These are phyloP conservation scores for Sordariomycetes sp. DNA, from an alignment of 2,329 filamentous ascomycete species.

Conservation along the genomic window DNA sequence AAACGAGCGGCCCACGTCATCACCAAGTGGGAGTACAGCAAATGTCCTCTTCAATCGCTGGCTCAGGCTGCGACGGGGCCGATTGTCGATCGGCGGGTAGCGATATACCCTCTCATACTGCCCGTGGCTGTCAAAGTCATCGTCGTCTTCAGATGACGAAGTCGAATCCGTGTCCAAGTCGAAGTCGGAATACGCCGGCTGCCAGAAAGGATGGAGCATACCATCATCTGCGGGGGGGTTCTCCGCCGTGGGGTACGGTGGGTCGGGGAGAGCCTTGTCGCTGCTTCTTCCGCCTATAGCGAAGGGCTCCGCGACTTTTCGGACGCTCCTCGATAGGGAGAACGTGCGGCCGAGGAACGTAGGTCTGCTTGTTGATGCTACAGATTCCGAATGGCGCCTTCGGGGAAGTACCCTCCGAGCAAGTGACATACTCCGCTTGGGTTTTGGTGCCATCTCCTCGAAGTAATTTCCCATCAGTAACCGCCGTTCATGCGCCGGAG, in stretches of 20 bases:
- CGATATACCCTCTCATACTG: conserved; percentile 28
- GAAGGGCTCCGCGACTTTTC: conserved; percentile 17
- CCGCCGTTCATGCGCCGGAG: conserved; percentile 41
- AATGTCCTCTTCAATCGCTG: conserved; percentile 47
- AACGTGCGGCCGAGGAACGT: conserved; percentile 38
- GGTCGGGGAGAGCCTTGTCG: conserved; percentile 15
- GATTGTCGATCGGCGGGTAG: conserved; percentile 38
- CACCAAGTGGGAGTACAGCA: conserved; percentile 44
- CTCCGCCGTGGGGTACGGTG: conserved; percentile 28
- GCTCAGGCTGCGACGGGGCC: conserved; percentile 37
- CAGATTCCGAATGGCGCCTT: conserved; percentile 32
- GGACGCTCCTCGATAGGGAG: conserved; percentile 36
- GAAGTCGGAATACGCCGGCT: conserved; percentile 35
- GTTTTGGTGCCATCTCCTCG: conserved; percentile 31
- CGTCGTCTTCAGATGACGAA: conserved; percentile 14
- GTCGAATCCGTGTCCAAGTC: conserved; percentile 7
- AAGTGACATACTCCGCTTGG: conserved; percentile 35
- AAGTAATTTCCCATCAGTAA: conserved; percentile 43
- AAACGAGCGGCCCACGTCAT: conserved; percentile 19
- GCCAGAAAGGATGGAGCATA: conserved; percentile 51
- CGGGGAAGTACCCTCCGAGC: conserved; percentile 43
- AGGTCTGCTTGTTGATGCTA: conserved; percentile 25
- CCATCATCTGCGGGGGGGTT: conserved; percentile 38
- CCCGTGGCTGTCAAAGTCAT: conserved; percentile 20
- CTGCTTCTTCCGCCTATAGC: conserved; percentile 15